Evolutionary conservation across 257 asterid genomes (phyloP), one percentile per base, ranked within the genome.

Genomic region (Asclepias syriaca): DNA sequence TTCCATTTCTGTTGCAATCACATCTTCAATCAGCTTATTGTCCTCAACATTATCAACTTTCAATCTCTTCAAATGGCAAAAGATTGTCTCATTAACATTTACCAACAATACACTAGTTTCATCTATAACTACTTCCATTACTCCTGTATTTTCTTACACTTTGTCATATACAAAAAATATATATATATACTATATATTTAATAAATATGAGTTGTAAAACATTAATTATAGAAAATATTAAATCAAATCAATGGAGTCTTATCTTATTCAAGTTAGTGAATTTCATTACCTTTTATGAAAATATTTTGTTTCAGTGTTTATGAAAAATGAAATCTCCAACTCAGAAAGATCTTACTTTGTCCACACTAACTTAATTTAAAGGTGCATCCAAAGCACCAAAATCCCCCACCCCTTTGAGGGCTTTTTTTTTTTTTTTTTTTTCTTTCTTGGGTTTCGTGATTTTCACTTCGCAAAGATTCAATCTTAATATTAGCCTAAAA

Each of bases 21-120:
- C 81, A 29, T 79, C 77, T 70, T 78, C 85, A 69, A 75, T 78
- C 51, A 39, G 53, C 68, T 48, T 75, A 37, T 65, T 75, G 6
- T 66, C 74, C 63, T 76, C 87, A 11, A 18, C 68, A 63, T 60
- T 69, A 64, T 55, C 84, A 24, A 76, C 69, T 81, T 82, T 86
- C 69, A 78, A 67, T 78, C 84, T 80, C 90, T 84, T 82, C 70
- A 66, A 45, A 68, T 49, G 19, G 5, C 6, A 6, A 71, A 53
- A 18, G 34, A n/a, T 13, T 21, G 40, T 46, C 76, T 68, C 18
- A 49, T 43, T 60, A n/a, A 27, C n/a, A 51, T 46, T 11, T 63
- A 69, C 12, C 14, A 55, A 48, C 15, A 58, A 49, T 16, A 54
- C 6, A 65, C n/a, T 15, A 37, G 48, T 19, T 29, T 49, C 66